Percentiles rank a stretch among this genome's conserved stretches.
These are phyloP conservation scores for Trametes gibbosa DNA, from an alignment of 768 basidiomycete genomes.

Conservation along the genomic window DNA sequence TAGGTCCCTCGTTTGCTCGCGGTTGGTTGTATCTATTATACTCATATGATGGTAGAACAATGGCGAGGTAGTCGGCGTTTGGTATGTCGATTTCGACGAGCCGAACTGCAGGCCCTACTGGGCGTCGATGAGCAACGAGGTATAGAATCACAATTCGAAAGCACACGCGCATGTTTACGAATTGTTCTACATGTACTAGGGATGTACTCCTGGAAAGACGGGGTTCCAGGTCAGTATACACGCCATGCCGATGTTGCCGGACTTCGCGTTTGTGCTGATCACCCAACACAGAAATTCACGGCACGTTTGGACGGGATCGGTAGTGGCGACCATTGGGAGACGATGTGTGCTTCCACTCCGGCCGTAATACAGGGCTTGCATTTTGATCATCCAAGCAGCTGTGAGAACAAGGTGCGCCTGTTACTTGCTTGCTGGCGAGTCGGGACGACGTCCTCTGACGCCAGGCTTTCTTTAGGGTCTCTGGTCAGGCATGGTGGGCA, in stretches of 20 bases:
- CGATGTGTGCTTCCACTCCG: conserved; percentile 23
- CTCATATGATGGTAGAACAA: background rate
- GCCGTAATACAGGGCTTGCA: conserved; percentile 5
- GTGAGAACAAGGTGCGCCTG: conserved; percentile 13
- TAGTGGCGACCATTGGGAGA: conserved; percentile 26
- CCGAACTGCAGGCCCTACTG: conserved; percentile 17
- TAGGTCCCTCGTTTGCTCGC: conserved; percentile 2
- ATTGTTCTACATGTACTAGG: background rate
- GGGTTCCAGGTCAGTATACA: background rate
- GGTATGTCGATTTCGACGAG: conserved; percentile 16
- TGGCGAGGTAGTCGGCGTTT: conserved; percentile 10
- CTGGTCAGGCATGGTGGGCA: conserved; percentile 17
- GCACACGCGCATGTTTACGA: background rate
- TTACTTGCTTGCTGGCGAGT: background rate
- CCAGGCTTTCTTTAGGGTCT: background rate
- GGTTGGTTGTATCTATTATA: background rate
- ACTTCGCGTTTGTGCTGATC: background rate
- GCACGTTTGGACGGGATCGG: conserved; percentile 21
- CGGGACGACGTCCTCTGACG: too few species aligned
- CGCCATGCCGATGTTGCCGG: background rate
- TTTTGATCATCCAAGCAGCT: conserved; percentile 6
- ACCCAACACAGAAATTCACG: conserved; percentile 15
- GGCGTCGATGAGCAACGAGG: conserved; percentile 11
- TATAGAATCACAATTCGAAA: background rate
- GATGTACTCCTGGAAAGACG: background rate